These are phyloP conservation scores for Penicillium sp. DNA, from an alignment of 2,329 filamentous ascomycete species.

Conservation along the genomic window DNA sequence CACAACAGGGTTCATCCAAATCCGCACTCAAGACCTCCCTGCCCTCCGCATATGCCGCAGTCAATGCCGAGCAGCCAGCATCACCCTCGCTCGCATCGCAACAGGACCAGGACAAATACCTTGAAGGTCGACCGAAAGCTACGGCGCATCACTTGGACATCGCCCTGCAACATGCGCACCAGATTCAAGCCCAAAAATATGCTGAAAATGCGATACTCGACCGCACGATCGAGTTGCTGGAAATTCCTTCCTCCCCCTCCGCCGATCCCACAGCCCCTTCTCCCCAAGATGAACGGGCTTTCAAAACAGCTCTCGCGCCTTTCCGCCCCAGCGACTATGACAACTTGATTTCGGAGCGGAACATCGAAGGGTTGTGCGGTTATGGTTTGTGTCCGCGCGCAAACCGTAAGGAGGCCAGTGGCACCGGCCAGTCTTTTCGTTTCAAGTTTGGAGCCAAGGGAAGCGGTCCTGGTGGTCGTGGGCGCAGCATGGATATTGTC, in stretches of 20 bases:
- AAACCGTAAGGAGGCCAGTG: conserved; percentile 52
- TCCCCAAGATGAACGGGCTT: conserved; percentile 55
- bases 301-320: conserved; percentile 60
- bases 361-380: conserved; percentile 74
- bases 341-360: conserved; percentile 79
- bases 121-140: conserved; percentile 36
- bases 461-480: conserved; percentile 40
- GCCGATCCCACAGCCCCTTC: conserved; percentile 51
- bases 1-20: conserved; percentile 39
- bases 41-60: conserved; percentile 36
- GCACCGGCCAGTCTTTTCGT: conserved; percentile 56
- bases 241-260: conserved; percentile 50
- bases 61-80: conserved; percentile 41
- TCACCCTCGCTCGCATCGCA: conserved; percentile 24
- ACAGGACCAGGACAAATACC: conserved; percentile 22
- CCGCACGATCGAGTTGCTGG: conserved; percentile 65
- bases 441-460: conserved; percentile 55
- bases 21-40: conserved; percentile 58
- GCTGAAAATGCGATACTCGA: conserved; percentile 68
- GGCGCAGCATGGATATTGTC: conserved; percentile 59
- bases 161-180: conserved; percentile 73
- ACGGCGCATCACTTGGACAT: conserved; percentile 50
- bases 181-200: conserved; percentile 76
- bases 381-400: conserved; percentile 70
- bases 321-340: conserved; percentile 91